These are phyloP conservation scores for Pinus albicaulis DNA, from an alignment of 75 land plant genomes.

Conservation along the genomic window DNA sequence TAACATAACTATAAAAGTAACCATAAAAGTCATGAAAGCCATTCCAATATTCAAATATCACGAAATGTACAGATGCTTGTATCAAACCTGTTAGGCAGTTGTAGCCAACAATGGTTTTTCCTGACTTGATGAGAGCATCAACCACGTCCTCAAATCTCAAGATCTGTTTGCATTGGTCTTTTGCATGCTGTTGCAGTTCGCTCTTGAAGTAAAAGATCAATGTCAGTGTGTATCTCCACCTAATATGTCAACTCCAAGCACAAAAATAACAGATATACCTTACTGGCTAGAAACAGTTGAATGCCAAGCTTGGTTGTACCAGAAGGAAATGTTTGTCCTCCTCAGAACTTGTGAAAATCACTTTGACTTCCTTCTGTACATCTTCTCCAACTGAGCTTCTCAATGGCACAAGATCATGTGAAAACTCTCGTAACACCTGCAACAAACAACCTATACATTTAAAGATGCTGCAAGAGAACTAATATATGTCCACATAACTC, in stretches of 20 bases:
- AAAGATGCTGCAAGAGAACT: constrained; percentile 1
- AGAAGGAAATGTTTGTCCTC: constrained; percentile 62
- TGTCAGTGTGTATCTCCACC: background rate
- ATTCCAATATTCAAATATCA: background rate
- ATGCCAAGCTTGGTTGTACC: constrained; percentile 29
- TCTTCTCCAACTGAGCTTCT: constrained; percentile 35
- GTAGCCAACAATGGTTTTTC: constrained; percentile 67
- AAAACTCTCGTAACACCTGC: constrained; percentile 48
- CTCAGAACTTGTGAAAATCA: constrained; percentile 56
- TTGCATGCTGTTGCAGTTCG: constrained; percentile 39
- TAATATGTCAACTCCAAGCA: background rate
- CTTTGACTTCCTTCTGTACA: constrained; percentile 43
- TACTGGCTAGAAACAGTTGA: constrained; percentile 5
- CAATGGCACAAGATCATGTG: constrained; percentile 63
- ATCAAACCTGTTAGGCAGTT: constrained; percentile 71
- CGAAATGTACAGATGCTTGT: background rate
- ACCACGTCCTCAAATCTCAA: constrained; percentile 81
- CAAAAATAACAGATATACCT: background rate
- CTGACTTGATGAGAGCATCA: constrained; percentile 59
- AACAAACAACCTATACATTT: constrained; percentile 7
- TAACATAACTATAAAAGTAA: background rate
- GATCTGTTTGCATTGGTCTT: constrained; percentile 31
- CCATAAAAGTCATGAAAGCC: background rate
- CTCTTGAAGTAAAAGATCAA: constrained; percentile 23
- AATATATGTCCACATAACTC: background rate